Conservation (phyloP, 331 rosid species). For the Phaseolus coccineus region DNA sequence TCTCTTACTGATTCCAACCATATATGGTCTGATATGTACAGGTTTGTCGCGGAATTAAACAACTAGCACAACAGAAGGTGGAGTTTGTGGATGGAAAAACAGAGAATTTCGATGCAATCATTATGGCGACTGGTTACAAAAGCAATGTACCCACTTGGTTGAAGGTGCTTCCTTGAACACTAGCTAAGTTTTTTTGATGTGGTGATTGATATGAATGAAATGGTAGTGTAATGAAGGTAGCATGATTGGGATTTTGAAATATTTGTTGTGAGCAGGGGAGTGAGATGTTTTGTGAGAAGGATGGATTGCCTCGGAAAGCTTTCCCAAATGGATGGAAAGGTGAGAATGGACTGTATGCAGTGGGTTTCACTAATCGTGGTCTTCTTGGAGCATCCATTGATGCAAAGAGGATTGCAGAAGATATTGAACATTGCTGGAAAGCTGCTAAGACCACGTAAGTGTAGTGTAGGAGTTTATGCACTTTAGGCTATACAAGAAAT, state of each 20-base stretch:
- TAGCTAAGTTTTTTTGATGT: not conserved
- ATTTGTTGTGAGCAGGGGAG: slow-evolving; percentile 53
- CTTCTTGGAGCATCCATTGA: slow-evolving; percentile 77
- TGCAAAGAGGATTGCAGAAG: slow-evolving; percentile 74
- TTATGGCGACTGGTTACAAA: slow-evolving; percentile 86
- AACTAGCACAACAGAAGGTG: slow-evolving; percentile 54
- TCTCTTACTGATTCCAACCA: slow-evolving; percentile 5
- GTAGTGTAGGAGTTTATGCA: not conserved
- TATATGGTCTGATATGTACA: slow-evolving; percentile 12
- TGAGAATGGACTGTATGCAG: slow-evolving; percentile 70
- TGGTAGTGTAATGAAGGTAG: not conserved
- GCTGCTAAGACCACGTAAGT: slow-evolving; percentile 9
- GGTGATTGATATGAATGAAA: not conserved
- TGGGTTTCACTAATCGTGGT: slow-evolving; percentile 86
- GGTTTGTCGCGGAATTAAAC: slow-evolving; percentile 70
- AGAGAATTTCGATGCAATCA: slow-evolving; percentile 70
- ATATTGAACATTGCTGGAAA: slow-evolving; percentile 62
- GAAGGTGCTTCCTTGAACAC: slow-evolving; percentile 52
- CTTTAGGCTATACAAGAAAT: not conserved
- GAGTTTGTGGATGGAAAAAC: slow-evolving; percentile 80
- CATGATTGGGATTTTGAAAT: not conserved
- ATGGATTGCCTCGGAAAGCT: slow-evolving; percentile 71
- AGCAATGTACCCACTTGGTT: slow-evolving; percentile 88
- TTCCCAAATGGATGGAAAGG: slow-evolving; percentile 87
- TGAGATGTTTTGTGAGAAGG: slow-evolving; percentile 67